Percentiles rank a stretch among this genome's conserved stretches.
phyloP scores from a whole-genome alignment of 2,329 filamentous ascomycete species.

The Claviceps pazoutovae region DNA sequence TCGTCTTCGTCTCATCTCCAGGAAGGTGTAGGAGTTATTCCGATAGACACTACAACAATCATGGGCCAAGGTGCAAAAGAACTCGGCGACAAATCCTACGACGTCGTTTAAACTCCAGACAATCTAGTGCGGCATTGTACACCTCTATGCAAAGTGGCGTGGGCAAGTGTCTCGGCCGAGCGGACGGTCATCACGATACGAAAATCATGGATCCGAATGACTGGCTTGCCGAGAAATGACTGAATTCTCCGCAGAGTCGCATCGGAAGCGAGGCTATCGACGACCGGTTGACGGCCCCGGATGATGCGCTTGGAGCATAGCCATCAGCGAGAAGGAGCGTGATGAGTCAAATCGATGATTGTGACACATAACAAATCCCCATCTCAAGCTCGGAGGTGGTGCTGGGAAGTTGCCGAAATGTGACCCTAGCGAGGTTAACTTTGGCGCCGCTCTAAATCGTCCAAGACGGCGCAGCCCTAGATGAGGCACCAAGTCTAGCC shows the following conservation, averaged over 20 bases:
- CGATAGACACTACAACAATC: background rate
- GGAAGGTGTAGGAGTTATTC: background rate
- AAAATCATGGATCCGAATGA: background rate
- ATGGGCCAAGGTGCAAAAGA: background rate
- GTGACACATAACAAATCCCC: conserved; percentile 2
- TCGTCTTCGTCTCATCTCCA: background rate
- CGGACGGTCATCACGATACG: background rate
- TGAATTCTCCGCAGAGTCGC: background rate
- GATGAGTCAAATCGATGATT: conserved; percentile 1
- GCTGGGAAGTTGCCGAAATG: conserved; percentile 7
- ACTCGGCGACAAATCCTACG: background rate
- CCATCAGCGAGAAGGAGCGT: background rate
- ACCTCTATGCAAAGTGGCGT: background rate
- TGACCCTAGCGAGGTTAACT: conserved; percentile 6
- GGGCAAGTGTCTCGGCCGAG: conserved; percentile 1
- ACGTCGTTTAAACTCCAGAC: background rate
- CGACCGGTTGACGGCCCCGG: background rate
- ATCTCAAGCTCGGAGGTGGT: background rate
- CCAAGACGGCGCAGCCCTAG: conserved; percentile 1
- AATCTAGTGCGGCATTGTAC: background rate
- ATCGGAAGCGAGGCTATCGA: conserved; percentile 1
- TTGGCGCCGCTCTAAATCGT: background rate
- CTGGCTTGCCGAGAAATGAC: background rate
- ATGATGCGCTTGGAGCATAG: background rate
- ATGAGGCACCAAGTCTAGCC: background rate